Base-by-base conservation (phyloP, 257 asterid species). In the Anisodus tanguticus region DNA sequence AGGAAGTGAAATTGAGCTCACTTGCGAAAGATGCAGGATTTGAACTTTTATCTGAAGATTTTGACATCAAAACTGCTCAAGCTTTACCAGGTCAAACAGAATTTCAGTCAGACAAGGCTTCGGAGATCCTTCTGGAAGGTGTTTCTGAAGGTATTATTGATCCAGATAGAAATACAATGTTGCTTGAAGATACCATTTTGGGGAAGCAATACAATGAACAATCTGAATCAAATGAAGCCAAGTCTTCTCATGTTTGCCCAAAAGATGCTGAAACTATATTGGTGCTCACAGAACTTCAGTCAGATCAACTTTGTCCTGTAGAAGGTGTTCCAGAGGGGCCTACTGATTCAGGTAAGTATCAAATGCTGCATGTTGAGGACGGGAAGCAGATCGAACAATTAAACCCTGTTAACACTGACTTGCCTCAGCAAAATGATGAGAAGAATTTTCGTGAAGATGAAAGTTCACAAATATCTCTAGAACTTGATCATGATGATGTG, bases 11-110 rank as follows among this genome's bases (percentile, higher is more conserved):
- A 86, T 89, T 96, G 85, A 94, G 99, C 89, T 89, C 97, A 66
- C 84, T 96, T 57, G 99, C 94, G 17, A 92, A 94, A 92, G 94
- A 90, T 90, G 95, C 91, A 54, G 98, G 99, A 86, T 96, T 96
- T 88, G 95, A 96, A 90, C 98, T 94, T 74, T 80, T 96, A 63
- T 96, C 99, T 83, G 87, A 89, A 87, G 98, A 96, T 88, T 84
- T 93, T 83, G 89, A 92, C 83, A 86, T 96, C 67, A 90, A 92
- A 86, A 88, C 85, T 83, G 86, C 87, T 55, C 94, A 90, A 83
- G 85, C 91, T 88, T 71, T 53, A 80, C 87, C 92, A 49, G 86
- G 87, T 39, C 82, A 86, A 80, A 82, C 89, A 76, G 93, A 87
- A 82, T 88, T 78, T 85, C 91, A 86, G 76, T 81, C 93, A 83